Base-by-base conservation (phyloP, 148 eudicot species). In the Suaeda aralocaspica region DNA sequence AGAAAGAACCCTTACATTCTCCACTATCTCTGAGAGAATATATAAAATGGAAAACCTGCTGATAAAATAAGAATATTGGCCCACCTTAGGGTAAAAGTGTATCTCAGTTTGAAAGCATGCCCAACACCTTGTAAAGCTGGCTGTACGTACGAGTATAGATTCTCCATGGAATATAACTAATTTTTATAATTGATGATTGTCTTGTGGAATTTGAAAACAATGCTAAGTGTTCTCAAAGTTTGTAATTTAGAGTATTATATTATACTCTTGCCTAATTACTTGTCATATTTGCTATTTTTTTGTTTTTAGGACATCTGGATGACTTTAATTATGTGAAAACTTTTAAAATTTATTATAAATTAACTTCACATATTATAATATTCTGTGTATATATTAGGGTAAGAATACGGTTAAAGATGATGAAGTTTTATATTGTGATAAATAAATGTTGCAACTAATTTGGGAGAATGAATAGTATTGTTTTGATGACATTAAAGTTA, bases 71-170 rank as follows among this genome's bases (percentile, higher is more conserved):
- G 42, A 69, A 51, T 63, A 34, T 55, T 24, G 76, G 69, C 57
- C 80, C 80, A 71, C 74, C 48, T 46, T 1, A 21, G 24, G n/a
- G 56, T 25, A 64, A 76, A 76, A 66, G 72, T 66, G 71, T 49
- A 39, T 58, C 56, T 29, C 66, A 59, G 68, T 68, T 74, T 64
- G 65, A 73, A 73, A 74, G 81, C 78, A 78, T 78, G 81, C 81
- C 33, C 21, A 30, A 22, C 42, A 24, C 30, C 66, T 57, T n/a
- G 26, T 51, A 61, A 68, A 68, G 75, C 72, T 58, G 58, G 46
- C 45, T 75, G 59, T 26, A 61, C 12, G 59, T 26, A 61, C 12
- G 59, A 63, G 57, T 69, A 64, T 33, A 58, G 81, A 78, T 73
- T 74, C 74, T 69, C 33, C 31, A 51, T 64, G 28, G 49, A 76